These are phyloP conservation scores for Phytophthora vignae DNA, from an alignment of 352 stramenopile species.

Conservation along the genomic window DNA sequence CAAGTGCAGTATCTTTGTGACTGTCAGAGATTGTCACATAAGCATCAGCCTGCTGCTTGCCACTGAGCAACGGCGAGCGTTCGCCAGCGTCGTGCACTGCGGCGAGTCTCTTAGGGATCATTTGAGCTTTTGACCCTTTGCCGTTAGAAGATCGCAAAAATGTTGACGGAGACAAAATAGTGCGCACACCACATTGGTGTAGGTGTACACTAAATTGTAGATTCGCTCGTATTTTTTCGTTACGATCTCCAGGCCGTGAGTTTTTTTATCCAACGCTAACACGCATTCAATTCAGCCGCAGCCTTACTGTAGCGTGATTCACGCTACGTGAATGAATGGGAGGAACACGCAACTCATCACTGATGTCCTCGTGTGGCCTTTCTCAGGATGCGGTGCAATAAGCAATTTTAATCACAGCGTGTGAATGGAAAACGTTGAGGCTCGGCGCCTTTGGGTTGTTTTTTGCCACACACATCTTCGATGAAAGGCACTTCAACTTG, in stretches of 20 bases:
- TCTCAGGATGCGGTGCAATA: constrained; percentile 4
- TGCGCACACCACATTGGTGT: constrained; percentile 5
- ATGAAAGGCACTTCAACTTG: constrained; percentile 18
- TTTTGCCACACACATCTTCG: constrained; percentile 19
- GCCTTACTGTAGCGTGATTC: not conserved
- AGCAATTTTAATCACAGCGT: constrained; percentile 15
- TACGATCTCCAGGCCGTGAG: not conserved
- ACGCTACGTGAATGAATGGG: not conserved
- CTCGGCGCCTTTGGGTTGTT: constrained; percentile 15
- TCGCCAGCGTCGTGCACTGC: constrained; percentile 18
- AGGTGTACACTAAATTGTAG: constrained; percentile 3
- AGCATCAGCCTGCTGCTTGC: constrained; percentile 21
- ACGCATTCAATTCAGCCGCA: not conserved
- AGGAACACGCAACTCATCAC: not conserved
- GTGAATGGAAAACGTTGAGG: constrained; percentile 11
- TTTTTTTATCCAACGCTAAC: not conserved
- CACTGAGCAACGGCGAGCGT: constrained; percentile 15
- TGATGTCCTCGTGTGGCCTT: constrained; percentile 1
- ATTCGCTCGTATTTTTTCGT: too few species aligned
- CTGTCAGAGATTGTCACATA: constrained; percentile 24
- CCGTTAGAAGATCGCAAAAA: constrained; percentile 21
- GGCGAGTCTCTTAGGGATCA: constrained; percentile 1
- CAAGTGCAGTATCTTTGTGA: constrained; percentile 1
- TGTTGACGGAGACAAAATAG: constrained; percentile 1
- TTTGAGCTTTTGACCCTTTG: not conserved